phyloP scores from a whole-genome alignment of 345 rosid genomes.

The Melastoma malabathricum region DNA sequence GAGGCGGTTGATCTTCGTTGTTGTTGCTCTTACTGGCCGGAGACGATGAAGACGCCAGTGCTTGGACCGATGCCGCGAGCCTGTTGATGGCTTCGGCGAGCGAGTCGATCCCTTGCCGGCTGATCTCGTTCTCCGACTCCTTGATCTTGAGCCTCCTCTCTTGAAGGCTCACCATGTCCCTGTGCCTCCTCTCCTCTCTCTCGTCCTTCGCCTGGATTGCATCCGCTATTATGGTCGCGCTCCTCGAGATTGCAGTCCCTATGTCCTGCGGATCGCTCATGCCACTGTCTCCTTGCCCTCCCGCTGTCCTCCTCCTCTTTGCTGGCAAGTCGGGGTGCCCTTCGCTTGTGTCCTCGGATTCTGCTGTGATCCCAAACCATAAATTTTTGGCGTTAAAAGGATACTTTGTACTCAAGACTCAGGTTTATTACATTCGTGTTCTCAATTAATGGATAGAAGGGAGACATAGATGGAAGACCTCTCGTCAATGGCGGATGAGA shows the following conservation, averaged over 20 bases:
- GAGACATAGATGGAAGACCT: too few species aligned
- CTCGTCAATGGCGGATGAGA: too few species aligned
- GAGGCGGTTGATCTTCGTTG: too few species aligned
- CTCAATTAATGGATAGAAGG: too few species aligned
- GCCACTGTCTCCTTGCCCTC: slow-evolving; percentile 8
- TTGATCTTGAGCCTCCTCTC: slow-evolving; percentile 60
- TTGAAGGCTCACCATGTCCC: slow-evolving; percentile 43
- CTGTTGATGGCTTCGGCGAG: slow-evolving; percentile 72
- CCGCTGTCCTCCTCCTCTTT: slow-evolving; percentile 38
- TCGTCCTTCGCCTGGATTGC: slow-evolving; percentile 60
- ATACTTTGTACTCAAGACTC: not conserved
- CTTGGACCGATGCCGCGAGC: slow-evolving; percentile 67
- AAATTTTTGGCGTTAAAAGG: not conserved
- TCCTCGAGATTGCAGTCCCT: slow-evolving; percentile 47
- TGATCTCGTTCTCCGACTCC: slow-evolving; percentile 50
- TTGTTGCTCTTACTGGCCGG: too few species aligned
- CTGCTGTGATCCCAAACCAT: slow-evolving; percentile 13
- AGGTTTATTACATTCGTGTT: too few species aligned
- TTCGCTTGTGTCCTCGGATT: slow-evolving; percentile 54
- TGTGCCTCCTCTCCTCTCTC: slow-evolving; percentile 57
- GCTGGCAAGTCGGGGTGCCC: slow-evolving; percentile 50
- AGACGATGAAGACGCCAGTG: slow-evolving; percentile 32
- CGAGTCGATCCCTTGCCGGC: slow-evolving; percentile 42
- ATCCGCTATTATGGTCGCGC: slow-evolving; percentile 73
- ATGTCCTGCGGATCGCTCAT: slow-evolving; percentile 6